Base-by-base conservation (phyloP, 257 asterid species). In the Avicennia marina region DNA sequence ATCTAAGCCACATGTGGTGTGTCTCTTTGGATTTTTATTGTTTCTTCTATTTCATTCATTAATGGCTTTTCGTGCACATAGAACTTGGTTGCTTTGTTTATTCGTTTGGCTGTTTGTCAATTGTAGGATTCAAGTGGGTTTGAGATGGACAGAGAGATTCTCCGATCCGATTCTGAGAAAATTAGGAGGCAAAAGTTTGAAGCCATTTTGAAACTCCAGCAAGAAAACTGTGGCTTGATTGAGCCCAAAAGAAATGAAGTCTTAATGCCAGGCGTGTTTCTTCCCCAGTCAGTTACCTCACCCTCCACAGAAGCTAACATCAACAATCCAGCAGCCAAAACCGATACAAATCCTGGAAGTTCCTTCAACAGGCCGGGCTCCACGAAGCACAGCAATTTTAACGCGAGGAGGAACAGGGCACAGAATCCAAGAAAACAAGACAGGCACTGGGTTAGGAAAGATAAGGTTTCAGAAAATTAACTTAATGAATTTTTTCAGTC, bases 191-290 rank as follows among this genome's bases (percentile, higher is more conserved):
- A 74, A 25, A 83, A 75, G 67, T 78, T 79, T 33, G 96, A 85
- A 60, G 77, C 86, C 44, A 66, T 79, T 51, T 58, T 80, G 59
- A 78, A 75, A 50, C 79, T 80, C 67, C 96, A 88, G 76, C 78
- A 81, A 70, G 89, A 88, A 68, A 83, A 88, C 6, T 63, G 75
- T 72, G 95, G 98, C 40, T 72, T 91, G 72, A 91, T 88, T 49
- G 96, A 88, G 64, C 79, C 81, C 26, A 86, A 82, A 68, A 81
- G 34, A 49, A 74, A 38, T 10, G 94, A 78, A 72, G 95, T 91
- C 36, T 64, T 88, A 43, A 39, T 74, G 64, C 96, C 96, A 0
- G 96, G 98, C 31, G 67, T 85, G 81, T 88, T 72, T 79, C 94
- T 88, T 75, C 95, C 90, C 11, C 88, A 48, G 66, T 41, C 90